phyloP scores from a whole-genome alignment of 2,329 filamentous ascomycete species.

The Pseudogymnoascus sp. region DNA sequence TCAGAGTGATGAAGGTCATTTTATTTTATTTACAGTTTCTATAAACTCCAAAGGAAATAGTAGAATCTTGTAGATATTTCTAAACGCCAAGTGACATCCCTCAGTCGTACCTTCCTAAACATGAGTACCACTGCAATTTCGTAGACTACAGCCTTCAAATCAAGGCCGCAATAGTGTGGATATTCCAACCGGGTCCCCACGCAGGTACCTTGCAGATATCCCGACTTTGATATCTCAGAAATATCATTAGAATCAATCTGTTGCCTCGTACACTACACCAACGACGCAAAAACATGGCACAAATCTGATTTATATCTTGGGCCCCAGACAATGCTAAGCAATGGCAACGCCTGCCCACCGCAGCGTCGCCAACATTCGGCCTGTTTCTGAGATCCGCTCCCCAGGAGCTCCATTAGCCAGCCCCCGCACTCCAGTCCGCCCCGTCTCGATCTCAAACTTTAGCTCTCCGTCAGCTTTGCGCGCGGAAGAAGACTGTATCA shows the following conservation, averaged over 20 bases:
- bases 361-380: constrained; percentile 51
- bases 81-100: too few species aligned
- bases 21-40: not conserved
- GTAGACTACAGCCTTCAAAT: not conserved
- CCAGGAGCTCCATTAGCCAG: constrained; percentile 33
- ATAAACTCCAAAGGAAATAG: not conserved
- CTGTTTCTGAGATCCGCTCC: constrained; percentile 12
- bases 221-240: constrained; percentile 2
- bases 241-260: not conserved
- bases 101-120: not conserved
- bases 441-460: constrained; percentile 46
- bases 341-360: constrained; percentile 44
- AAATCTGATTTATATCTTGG: not conserved
- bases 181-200: not conserved
- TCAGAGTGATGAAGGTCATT: not conserved
- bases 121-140: not conserved
- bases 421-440: constrained; percentile 53
- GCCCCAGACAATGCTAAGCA: not conserved
- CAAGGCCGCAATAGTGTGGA: not conserved
- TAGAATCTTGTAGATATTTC: not conserved
- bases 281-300: not conserved
- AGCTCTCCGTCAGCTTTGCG: constrained; percentile 55
- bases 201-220: constrained; percentile 4
- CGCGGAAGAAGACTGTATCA: constrained; percentile 75
- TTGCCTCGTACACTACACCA: not conserved